Base-by-base conservation (phyloP, 2,329 filamentous ascomycete species). In the Diaporthe australafricana region DNA sequence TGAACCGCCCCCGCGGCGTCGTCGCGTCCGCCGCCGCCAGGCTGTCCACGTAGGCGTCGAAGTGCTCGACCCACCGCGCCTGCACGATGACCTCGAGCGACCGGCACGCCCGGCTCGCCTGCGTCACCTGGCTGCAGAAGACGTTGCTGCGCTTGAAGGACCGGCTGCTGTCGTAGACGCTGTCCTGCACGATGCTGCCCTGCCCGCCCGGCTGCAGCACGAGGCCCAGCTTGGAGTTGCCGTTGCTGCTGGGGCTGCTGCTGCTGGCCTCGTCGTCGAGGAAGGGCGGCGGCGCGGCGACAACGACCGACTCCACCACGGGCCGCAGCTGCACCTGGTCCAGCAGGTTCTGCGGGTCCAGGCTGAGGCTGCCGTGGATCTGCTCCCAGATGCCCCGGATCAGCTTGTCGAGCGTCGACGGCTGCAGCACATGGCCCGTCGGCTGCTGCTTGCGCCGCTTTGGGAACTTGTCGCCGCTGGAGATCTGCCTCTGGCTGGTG, bases 71-170 rank as follows among this genome's bases (percentile, higher is more conserved):
- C 88, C 88, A 90, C 38, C 86, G 84, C 5, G 87, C 87, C 75
- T 89, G 87, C 2, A 89, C 86, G 30, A 89, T 87, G 71, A 89
- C 87, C 76, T 89, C 87, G n/a, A 89, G 80, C 0, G 87, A 87
- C n/a, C 87, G 81, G 68, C 84, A 88, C 1, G 87, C 85, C 17
- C 87, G 83, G 75, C 85, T 87, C n/a, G 86, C 79, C 71, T 81
- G 79, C 17, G 79, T 80, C 0, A 80, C 76, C 73, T 74, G 82
- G 16, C 78, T 76, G 72, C 79, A 80, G 70, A 81, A 77, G 9
- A 76, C 70, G 63, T 79, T 81, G 48, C 77, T 79, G 60, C 75
- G 77, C 70, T 76, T 80, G 70, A 81, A 81, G 22, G 76, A 76
- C 2, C 67, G 67, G 48, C 66, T 71, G 16, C 63, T 32, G 14